Conservation (phyloP, 768 basidiomycete species). For the Favolaschia claudopus region DNA sequence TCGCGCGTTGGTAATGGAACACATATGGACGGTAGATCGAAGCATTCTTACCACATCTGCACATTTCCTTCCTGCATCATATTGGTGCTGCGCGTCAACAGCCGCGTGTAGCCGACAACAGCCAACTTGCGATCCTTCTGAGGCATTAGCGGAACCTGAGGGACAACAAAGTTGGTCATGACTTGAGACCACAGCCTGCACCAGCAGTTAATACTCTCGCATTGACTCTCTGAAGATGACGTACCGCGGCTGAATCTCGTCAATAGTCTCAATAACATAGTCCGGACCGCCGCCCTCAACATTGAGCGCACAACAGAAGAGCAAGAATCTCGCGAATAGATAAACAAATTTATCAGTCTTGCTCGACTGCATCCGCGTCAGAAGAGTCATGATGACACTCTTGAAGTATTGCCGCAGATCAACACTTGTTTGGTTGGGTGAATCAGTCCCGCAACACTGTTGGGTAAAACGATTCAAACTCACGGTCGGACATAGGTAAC, state of each 20-base stretch:
- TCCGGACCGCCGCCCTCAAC: slow-evolving; percentile 80
- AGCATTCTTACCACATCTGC: slow-evolving; percentile 64
- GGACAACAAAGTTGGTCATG: slow-evolving; percentile 75
- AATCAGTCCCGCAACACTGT: too few species aligned
- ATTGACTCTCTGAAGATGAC: slow-evolving; percentile 27
- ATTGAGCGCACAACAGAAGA: slow-evolving; percentile 78
- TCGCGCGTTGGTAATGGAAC: background rate
- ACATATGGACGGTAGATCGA: background rate
- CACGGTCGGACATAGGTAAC: slow-evolving; percentile 79
- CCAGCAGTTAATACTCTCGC: background rate
- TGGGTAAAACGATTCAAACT: slow-evolving; percentile 43
- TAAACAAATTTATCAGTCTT: slow-evolving; percentile 92
- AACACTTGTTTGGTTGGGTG: too few species aligned
- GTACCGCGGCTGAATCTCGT: slow-evolving; percentile 86
- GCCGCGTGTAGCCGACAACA: slow-evolving; percentile 78
- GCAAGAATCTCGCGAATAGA: slow-evolving; percentile 80
- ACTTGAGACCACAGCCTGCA: slow-evolving; percentile 79
- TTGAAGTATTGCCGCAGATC: slow-evolving; percentile 78
- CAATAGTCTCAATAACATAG: slow-evolving; percentile 77
- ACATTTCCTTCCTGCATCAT: slow-evolving; percentile 74
- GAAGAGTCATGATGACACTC: slow-evolving; percentile 75
- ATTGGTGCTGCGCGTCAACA: slow-evolving; percentile 76
- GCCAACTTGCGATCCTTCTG: slow-evolving; percentile 87
- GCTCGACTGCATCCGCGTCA: slow-evolving; percentile 86
- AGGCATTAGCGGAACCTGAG: slow-evolving; percentile 82